Conservation (phyloP, 345 rosid species). For the Turritis glabra region DNA sequence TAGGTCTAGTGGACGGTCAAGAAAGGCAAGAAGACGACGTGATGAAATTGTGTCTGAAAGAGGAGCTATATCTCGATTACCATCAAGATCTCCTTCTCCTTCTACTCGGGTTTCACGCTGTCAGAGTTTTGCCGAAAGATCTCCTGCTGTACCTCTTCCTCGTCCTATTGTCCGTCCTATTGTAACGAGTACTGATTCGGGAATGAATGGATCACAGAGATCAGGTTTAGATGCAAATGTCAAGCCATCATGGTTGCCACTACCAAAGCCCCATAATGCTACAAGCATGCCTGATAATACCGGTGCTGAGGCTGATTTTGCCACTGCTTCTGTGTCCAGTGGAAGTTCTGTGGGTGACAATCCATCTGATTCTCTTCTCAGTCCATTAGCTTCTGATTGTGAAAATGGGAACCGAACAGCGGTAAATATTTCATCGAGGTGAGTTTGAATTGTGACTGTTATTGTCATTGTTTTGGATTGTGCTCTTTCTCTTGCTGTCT, state of each 20-base stretch:
- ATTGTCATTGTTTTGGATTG: background rate
- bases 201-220: constrained; percentile 47
- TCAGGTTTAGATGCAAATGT: constrained; percentile 49
- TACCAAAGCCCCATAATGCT: constrained; percentile 60
- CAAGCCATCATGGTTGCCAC: constrained; percentile 59
- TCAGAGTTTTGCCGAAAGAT: constrained; percentile 80
- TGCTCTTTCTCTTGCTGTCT: background rate
- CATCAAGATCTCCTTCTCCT: constrained; percentile 75
- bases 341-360: constrained; percentile 70
- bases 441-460: constrained; percentile 31
- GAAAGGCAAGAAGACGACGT: constrained; percentile 50
- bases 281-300: constrained; percentile 47
- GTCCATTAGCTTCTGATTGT: constrained; percentile 74
- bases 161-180: constrained; percentile 56
- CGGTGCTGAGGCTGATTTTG: constrained; percentile 59
- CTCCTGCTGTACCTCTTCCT: constrained; percentile 83
- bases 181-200: constrained; percentile 50
- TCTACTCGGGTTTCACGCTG: constrained; percentile 69
- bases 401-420: constrained; percentile 66
- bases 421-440: constrained; percentile 63
- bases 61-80: constrained; percentile 67
- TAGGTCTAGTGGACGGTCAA: constrained; percentile 47
- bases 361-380: constrained; percentile 58
- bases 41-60: constrained; percentile 58
- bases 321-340: constrained; percentile 67